Conservation (phyloP, 179 eudicot genomes). For the Heliamphora pulchella region DNA sequence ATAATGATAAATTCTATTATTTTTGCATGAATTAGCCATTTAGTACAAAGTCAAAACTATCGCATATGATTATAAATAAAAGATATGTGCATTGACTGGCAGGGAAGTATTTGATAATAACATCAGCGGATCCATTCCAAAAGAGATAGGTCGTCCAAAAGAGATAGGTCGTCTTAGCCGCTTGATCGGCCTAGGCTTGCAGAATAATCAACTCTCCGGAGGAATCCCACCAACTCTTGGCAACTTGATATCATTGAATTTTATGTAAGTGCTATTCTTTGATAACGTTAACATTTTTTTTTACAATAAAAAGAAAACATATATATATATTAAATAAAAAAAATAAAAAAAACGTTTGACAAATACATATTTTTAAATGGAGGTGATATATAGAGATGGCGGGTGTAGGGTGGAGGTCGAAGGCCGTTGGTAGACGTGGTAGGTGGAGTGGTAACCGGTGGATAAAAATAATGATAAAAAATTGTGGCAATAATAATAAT, state of each 20-base stretch:
- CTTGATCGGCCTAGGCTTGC: slow-evolving; percentile 28
- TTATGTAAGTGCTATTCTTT: slow-evolving; percentile 19
- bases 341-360: too few species aligned
- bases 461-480: too few species aligned
- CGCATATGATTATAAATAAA: neutral
- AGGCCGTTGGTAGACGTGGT: too few species aligned
- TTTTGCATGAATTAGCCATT: neutral
- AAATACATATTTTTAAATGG: too few species aligned
- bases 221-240: slow-evolving; percentile 27
- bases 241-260: slow-evolving; percentile 18
- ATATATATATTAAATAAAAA: too few species aligned
- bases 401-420: too few species aligned
- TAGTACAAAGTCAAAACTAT: neutral
- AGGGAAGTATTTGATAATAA: slow-evolving; percentile 27
- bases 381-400: too few species aligned
- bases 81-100: neutral
- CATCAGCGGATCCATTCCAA: slow-evolving; percentile 26
- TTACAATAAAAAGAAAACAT: too few species aligned
- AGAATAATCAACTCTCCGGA: slow-evolving; percentile 24
- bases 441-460: too few species aligned
- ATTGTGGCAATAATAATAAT: too few species aligned
- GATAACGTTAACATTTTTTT: too few species aligned
- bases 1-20: neutral
- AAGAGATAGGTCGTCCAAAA: too few species aligned
- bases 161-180: slow-evolving; percentile 22